A percentile compares a stretch with the other conserved stretches of the same genome.
Conservation (phyloP, 441 rosid genomes). For the Jatropha podagrica region DNA sequence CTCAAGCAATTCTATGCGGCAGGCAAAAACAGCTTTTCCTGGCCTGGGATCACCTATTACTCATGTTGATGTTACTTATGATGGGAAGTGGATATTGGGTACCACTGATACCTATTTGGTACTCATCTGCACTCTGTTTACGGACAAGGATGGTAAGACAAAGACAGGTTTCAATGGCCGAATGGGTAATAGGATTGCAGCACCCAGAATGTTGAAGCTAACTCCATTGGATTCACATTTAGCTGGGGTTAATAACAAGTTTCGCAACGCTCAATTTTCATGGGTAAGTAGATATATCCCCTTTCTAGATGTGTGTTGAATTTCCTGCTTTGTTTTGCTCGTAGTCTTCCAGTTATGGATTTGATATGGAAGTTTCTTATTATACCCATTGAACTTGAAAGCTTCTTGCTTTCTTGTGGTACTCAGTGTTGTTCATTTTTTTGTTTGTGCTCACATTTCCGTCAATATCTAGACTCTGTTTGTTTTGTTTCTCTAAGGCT, state of each 20-base stretch:
- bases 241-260: slow-evolving; percentile 78
- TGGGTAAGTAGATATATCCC: slow-evolving; percentile 58
- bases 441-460: not conserved
- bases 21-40: slow-evolving; percentile 95
- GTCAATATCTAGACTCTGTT: not conserved
- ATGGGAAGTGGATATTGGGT: slow-evolving; percentile 96
- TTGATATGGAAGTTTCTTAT: slow-evolving; percentile 2
- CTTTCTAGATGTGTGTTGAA: slow-evolving; percentile 1
- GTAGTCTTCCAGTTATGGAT: not conserved
- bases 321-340: not conserved
- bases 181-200: slow-evolving; percentile 93
- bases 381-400: not conserved
- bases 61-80: slow-evolving; percentile 90
- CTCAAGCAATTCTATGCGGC: slow-evolving; percentile 80
- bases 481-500: slow-evolving; percentile 7
- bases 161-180: slow-evolving; percentile 92
- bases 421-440: not conserved
- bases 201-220: slow-evolving; percentile 87
- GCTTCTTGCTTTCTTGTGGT: not conserved
- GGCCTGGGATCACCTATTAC: slow-evolving; percentile 95
- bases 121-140: slow-evolving; percentile 82
- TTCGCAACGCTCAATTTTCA: slow-evolving; percentile 89
- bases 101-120: slow-evolving; percentile 89
- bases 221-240: slow-evolving; percentile 83
- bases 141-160: slow-evolving; percentile 73